Evolutionary conservation across 2,329 filamentous ascomycete species (phyloP), one percentile per base, ranked within the genome.

Genomic region (Cylindrodendrum hubeiense): DNA sequence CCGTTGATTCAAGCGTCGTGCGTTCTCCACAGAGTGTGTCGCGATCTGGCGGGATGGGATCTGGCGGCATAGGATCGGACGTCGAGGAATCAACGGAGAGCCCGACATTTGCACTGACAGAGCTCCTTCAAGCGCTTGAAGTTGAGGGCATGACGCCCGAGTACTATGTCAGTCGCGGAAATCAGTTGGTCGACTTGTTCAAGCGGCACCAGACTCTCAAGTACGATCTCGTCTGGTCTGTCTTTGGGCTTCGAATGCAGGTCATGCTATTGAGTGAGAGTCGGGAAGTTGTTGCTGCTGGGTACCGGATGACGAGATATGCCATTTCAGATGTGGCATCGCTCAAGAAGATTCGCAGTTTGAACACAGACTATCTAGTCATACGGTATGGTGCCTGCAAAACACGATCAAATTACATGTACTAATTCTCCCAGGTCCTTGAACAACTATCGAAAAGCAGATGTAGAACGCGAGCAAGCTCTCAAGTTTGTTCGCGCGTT

Each of bases 401-500:
- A 39, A 64, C 5, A 15, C 5, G 2, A 8, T 4, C 12, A 15
- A n/a, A 24, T 19, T 12, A 8, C 15, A 30, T 39, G 7, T 65
- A 24, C 72, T 73, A 59, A 72, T 51, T 56, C 21, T 5, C 3
- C 5, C 62, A 88, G 86, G 66, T 98, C 96, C 1, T 84, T 99
- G 34, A 94, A 97, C 69, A 98, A 98, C 77, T 96, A 98, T 78
- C 92, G 93, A 75, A 98, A 98, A 79, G 93, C 95, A n/a, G 95
- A 95, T 72, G 93, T 99, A 19, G 96, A 99, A 82, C 89, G 97
- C 58, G 96, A 99, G 79, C 96, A 99, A 80, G 96, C 96, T 13
- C 84, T 99, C 74, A 99, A 99, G 78, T 98, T 99, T 77, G 91
- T 98, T 26, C 90, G 96, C 64, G 93, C 95, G 10, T 99, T 99